These are phyloP conservation scores for Kokia cookei DNA, from an alignment of 441 rosid genomes.

Conservation along the genomic window DNA sequence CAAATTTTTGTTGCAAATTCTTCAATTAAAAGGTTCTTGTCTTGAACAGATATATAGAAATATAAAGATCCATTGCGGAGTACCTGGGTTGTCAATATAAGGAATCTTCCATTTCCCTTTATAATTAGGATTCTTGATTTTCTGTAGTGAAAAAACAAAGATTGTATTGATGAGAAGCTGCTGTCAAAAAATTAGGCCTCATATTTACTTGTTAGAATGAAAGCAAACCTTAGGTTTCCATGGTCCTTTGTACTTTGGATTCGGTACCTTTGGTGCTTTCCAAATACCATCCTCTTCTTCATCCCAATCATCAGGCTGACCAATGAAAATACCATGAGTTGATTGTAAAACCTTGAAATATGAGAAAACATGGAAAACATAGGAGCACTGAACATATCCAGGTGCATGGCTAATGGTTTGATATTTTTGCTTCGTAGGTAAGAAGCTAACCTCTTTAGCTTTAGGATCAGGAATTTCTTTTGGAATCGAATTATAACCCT, in stretches of 20 bases:
- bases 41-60: not conserved
- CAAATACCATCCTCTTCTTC: conserved; percentile 79
- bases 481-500: conserved; percentile 75
- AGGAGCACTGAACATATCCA: not conserved
- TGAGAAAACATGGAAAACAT: not conserved
- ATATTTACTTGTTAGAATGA: conserved; percentile 3
- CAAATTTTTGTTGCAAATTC: not conserved
- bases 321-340: conserved; percentile 3
- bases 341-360: not conserved
- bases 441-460: conserved; percentile 53
- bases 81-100: conserved; percentile 89
- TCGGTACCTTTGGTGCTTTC: conserved; percentile 78
- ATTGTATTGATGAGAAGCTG: not conserved
- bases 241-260: conserved; percentile 83
- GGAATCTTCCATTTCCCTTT: conserved; percentile 91
- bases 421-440: not conserved
- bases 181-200: not conserved
- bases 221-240: conserved; percentile 76
- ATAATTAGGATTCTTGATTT: conserved; percentile 81
- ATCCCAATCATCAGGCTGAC: conserved; percentile 84
- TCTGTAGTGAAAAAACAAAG: conserved; percentile 37
- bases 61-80: not conserved
- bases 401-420: not conserved
- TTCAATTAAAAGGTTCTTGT: not conserved
- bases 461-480: conserved; percentile 65